These are phyloP conservation scores for Davidsoniella eucalypti DNA, from an alignment of 2,329 filamentous ascomycete genomes.

Conservation along the genomic window DNA sequence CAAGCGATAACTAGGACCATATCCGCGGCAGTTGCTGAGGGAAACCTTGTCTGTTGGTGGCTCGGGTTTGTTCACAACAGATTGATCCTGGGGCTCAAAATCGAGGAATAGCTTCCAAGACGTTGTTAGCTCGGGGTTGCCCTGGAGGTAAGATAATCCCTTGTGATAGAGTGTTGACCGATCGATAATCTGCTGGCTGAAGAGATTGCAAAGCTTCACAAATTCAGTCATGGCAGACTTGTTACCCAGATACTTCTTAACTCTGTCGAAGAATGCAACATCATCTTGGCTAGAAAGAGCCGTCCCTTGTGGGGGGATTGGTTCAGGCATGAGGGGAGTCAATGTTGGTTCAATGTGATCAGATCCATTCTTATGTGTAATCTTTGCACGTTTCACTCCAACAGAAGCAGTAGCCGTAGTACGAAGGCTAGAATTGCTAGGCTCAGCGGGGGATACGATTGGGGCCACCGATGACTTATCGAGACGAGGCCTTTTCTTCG, in stretches of 20 bases:
- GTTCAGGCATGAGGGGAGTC: conserved; percentile 74
- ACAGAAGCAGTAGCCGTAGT: conserved; percentile 6
- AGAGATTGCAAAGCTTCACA: conserved; percentile 90
- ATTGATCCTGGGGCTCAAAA: conserved; percentile 58
- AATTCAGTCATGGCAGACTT: conserved; percentile 90
- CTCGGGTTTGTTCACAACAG: conserved; percentile 62
- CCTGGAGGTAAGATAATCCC: conserved; percentile 70
- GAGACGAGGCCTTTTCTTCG: conserved; percentile 64
- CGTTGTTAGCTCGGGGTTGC: conserved; percentile 72
- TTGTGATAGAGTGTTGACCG: conserved; percentile 68
- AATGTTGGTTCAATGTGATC: conserved; percentile 68
- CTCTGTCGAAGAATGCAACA: conserved; percentile 83
- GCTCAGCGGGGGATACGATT: conserved; percentile 5
- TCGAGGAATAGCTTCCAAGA: conserved; percentile 78
- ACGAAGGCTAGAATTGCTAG: conserved; percentile 8
- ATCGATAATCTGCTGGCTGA: conserved; percentile 83
- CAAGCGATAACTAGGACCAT: conserved; percentile 86
- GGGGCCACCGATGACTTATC: conserved; percentile 36
- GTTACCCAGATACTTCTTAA: conserved; percentile 91
- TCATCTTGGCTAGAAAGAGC: conserved; percentile 69
- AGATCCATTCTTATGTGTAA: conserved; percentile 49
- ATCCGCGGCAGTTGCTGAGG: conserved; percentile 84
- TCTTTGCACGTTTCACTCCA: conserved; percentile 48
- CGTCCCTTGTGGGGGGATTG: conserved; percentile 59
- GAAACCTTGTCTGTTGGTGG: conserved; percentile 71